These are phyloP conservation scores for Castanopsis chinensis DNA, from an alignment of 306 rosid species.

Conservation along the genomic window DNA sequence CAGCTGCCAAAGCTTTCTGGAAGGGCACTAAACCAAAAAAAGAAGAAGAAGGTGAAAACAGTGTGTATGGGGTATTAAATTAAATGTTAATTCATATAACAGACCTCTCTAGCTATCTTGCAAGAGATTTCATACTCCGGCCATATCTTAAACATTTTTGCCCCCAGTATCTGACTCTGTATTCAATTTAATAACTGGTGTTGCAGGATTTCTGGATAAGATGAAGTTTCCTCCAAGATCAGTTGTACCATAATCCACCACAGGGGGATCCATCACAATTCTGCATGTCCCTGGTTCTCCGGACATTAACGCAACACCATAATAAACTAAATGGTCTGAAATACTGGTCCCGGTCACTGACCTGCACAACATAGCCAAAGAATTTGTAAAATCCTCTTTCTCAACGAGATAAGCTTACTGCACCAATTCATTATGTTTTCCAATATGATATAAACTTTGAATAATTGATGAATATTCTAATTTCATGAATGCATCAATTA, in stretches of 20 bases:
- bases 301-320: constrained; percentile 53
- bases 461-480: too few relatives aligned
- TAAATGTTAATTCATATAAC: not conserved
- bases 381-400: constrained; percentile 16
- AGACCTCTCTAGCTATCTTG: constrained; percentile 16
- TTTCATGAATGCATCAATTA: not conserved
- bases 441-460: too few relatives aligned
- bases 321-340: constrained; percentile 71
- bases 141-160: constrained; percentile 23
- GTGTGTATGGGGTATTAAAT: not conserved
- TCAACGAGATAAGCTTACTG: not conserved
- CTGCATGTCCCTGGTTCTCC: constrained; percentile 56
- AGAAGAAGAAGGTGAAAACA: not conserved
- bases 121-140: constrained; percentile 7
- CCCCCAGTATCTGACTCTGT: constrained; percentile 28
- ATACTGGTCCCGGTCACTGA: constrained; percentile 86
- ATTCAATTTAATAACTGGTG: constrained; percentile 46
- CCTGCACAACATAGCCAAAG: constrained; percentile 49
- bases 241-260: constrained; percentile 24
- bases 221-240: constrained; percentile 64
- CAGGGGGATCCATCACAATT: constrained; percentile 60
- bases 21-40: constrained; percentile 21
- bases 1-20: constrained; percentile 13
- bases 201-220: constrained; percentile 57
- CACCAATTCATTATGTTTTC: too few relatives aligned